phyloP scores from a whole-genome alignment of 2,329 filamentous ascomycete species.

The Lasiodiplodia gonubiensis region DNA sequence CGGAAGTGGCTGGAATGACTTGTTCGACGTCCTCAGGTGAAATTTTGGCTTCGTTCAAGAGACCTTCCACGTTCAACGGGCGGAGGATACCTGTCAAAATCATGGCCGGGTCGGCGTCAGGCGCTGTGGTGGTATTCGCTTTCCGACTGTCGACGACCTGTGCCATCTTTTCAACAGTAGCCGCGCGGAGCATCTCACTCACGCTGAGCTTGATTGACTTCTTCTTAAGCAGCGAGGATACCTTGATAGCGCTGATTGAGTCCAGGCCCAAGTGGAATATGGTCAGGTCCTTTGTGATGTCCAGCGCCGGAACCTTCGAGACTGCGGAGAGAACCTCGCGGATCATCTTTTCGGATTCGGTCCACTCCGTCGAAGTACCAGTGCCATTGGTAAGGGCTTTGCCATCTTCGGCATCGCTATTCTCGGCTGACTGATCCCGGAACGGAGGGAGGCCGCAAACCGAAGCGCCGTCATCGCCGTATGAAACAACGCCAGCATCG shows the following conservation, averaged over 20 bases:
- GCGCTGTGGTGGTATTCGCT: background rate
- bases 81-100: slow-evolving; percentile 38
- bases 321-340: slow-evolving; percentile 58
- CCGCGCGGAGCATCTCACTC: slow-evolving; percentile 71
- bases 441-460: slow-evolving; percentile 67
- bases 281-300: slow-evolving; percentile 66
- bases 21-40: slow-evolving; percentile 56
- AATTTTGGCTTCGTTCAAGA: slow-evolving; percentile 54
- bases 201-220: slow-evolving; percentile 68
- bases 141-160: slow-evolving; percentile 37
- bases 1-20: slow-evolving; percentile 72
- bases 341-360: slow-evolving; percentile 48
- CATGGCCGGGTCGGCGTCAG: background rate
- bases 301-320: slow-evolving; percentile 63
- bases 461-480: slow-evolving; percentile 59
- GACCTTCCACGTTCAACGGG: slow-evolving; percentile 43
- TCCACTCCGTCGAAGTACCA: slow-evolving; percentile 36
- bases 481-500: slow-evolving; percentile 60
- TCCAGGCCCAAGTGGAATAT: slow-evolving; percentile 88
- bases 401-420: background rate
- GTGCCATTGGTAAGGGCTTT: background rate
- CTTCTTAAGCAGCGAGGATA: slow-evolving; percentile 72
- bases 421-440: slow-evolving; percentile 35
- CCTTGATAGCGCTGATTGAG: slow-evolving; percentile 89
- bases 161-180: slow-evolving; percentile 70